Evolutionary conservation across 257 asterid genomes (phyloP), one percentile per base, ranked within the genome.

Genomic region (Eucommia ulmoides): DNA sequence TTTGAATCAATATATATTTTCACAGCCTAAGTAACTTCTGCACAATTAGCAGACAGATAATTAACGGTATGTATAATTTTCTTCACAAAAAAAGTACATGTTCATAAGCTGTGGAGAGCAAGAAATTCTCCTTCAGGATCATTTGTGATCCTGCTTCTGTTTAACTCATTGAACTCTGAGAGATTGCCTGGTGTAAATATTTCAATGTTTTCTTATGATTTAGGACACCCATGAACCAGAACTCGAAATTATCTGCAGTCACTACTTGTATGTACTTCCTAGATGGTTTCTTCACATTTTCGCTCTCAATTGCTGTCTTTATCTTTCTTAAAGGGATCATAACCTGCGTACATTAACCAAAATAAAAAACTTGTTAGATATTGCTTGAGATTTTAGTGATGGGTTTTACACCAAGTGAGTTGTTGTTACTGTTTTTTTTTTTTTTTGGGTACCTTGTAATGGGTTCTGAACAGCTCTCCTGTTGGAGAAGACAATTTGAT

Each of bases 161-260:
- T n/a, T n/a, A n/a, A n/a, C n/a, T 45, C 55, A 50, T 49, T 61
- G 41, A 24, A 24, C 65, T 66, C 50, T n/a, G 66, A 12, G 58
- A 25, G 50, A 63, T 62, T 59, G 65, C 70, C 45, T 51, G 66
- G 55, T 54, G 72, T n/a, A 71, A 54, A 63, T 57, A 56, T 33
- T 68, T 55, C 1, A 68, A 50, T 2, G 75, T 69, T 29, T 61
- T 71, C 15, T 41, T 62, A 24, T 61, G 71, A 64, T 66, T 71
- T 10, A 78, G n/a, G 41, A 78, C 74, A 50, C 80, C 80, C 86
- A 74, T 68, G 54, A 78, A 78, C 86, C 82, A 74, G 46, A 74
- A 78, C 22, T 71, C 86, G 29, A 49, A 71, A 53, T 64, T 56
- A 20, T 74, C 86, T 33, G 58, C 58, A 0, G 82, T 78, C 44